A percentile compares a stretch with the other conserved stretches of the same genome.
Conservation (phyloP, 73 alveolate species). For the Paramecium sonneborni region DNA sequence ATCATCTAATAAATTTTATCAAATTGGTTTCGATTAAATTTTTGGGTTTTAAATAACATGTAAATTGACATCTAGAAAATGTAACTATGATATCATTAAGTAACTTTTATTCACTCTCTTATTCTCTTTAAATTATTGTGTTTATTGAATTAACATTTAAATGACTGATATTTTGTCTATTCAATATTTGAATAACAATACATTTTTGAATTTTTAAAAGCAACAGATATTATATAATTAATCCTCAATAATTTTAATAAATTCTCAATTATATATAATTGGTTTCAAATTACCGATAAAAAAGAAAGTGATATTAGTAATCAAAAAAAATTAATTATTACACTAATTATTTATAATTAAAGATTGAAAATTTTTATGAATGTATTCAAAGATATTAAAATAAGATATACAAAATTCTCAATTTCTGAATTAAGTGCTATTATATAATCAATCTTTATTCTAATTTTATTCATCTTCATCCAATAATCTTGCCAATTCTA, state of each 20-base stretch:
- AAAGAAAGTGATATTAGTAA: too few species aligned
- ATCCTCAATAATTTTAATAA: too few species aligned
- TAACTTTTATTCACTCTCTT: neutral
- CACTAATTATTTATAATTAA: too few species aligned
- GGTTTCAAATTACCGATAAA: neutral
- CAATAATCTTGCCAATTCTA: slow-evolving; percentile 49
- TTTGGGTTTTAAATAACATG: too few species aligned
- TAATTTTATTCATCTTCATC: slow-evolving; percentile 51
- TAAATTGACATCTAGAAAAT: too few species aligned
- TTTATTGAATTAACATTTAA: neutral
- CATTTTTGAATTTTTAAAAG: neutral
- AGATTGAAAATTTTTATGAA: too few species aligned
- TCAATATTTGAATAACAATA: neutral
- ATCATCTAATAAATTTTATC: too few species aligned
- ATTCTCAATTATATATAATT: neutral
- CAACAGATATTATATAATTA: neutral
- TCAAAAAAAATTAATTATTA: too few species aligned
- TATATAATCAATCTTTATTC: slow-evolving; percentile 39
- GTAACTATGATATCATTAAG: too few species aligned
- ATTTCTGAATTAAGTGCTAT: neutral
- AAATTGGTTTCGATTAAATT: too few species aligned
- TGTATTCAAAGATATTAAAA: neutral
- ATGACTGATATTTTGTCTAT: neutral
- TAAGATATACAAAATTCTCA: neutral
- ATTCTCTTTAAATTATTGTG: neutral